phyloP scores from a whole-genome alignment of 2,329 filamentous ascomycete genomes.

The Magnaporthales sp. region DNA sequence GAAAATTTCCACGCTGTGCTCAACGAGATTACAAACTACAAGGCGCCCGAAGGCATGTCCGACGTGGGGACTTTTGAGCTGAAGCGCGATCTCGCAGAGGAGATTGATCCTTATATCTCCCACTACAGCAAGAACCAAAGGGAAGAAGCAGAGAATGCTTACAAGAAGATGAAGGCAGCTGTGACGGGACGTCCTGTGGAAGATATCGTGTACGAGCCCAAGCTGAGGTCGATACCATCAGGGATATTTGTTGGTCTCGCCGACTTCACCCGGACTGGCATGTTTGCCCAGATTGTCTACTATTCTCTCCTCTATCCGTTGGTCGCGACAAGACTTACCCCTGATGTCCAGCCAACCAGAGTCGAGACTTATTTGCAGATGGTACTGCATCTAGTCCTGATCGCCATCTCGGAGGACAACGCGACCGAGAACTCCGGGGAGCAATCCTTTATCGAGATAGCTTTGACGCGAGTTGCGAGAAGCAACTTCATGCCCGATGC shows the following conservation, averaged over 20 bases:
- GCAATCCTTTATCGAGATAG: conserved; percentile 64
- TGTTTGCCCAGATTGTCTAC: conserved; percentile 87
- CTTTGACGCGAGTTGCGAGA: conserved; percentile 55
- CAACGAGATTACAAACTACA: conserved; percentile 81
- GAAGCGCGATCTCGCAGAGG: conserved; percentile 74
- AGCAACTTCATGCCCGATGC: conserved; percentile 52
- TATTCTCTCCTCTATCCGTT: conserved; percentile 79
- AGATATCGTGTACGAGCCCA: conserved; percentile 89
- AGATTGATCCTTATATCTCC: conserved; percentile 90
- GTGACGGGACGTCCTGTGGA: conserved; percentile 72
- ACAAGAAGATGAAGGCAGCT: conserved; percentile 79
- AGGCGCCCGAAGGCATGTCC: conserved; percentile 80
- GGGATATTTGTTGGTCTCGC: conserved; percentile 71
- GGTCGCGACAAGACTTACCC: conserved; percentile 57
- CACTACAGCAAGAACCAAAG: conserved; percentile 96
- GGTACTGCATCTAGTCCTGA: conserved; percentile 75
- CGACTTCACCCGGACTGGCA: conserved; percentile 71
- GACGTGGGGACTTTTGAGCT: conserved; percentile 94
- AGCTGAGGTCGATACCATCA: conserved; percentile 62
- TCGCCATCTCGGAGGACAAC: conserved; percentile 78
- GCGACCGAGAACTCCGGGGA: conserved; percentile 37
- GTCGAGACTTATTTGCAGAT: conserved; percentile 90
- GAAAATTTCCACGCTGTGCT: conserved; percentile 81
- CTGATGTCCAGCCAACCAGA: conserved; percentile 69
- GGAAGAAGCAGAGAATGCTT: conserved; percentile 87